Base-by-base conservation (phyloP, 2,329 filamentous ascomycete species). In the Aphanoascus verrucosus region DNA sequence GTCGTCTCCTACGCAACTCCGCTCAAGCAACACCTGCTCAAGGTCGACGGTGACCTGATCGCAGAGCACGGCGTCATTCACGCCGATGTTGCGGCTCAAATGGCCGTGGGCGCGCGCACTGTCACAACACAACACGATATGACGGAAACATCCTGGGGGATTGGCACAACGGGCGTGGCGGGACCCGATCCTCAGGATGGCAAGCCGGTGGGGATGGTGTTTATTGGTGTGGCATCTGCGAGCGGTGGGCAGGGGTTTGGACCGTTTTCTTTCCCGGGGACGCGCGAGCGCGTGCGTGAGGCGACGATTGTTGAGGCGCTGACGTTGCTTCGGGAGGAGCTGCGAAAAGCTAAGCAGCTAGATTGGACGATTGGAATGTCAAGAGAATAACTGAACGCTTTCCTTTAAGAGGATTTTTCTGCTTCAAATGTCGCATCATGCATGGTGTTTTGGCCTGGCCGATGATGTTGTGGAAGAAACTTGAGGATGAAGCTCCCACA, bases 1-100 rank as follows among this genome's bases (percentile, higher is more conserved):
- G 46, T 54, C 12, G 52, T 54, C 9, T 49, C 52, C 15, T 54
- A 54, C 47, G 52, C 52, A 23, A 54, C 52, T 28, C 52, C 52
- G 11, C 15, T 54, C 15, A 54, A 54, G 38, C 46, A 54, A 34
- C 52, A 54, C 45, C 45, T 49, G 17, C 52, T 54, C 40, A 44
- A 54, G 3, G 52, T 54, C 37, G 52, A 54, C 34, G 46, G 45
- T 11, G 40, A 54, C 12, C 23, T 54, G 40, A 54, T 54, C 11
- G 19, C 46, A 28, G 52, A 50, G 40, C 52, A 54, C 17, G 46
- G 52, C 31, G 52, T 54, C 34, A 50, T 54, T 11, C 52, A 54
- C 45, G 20, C 37, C 14, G 52, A 54, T 7, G 52, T 54, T 17
- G 52, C 52, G 15, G 37, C 47, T 3, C 52, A 54, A 40, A 54